Evolutionary conservation across 176 grass and related monocot genomes (phyloP), one percentile per base, ranked within the genome.

Genomic region (Carex littledalei): DNA sequence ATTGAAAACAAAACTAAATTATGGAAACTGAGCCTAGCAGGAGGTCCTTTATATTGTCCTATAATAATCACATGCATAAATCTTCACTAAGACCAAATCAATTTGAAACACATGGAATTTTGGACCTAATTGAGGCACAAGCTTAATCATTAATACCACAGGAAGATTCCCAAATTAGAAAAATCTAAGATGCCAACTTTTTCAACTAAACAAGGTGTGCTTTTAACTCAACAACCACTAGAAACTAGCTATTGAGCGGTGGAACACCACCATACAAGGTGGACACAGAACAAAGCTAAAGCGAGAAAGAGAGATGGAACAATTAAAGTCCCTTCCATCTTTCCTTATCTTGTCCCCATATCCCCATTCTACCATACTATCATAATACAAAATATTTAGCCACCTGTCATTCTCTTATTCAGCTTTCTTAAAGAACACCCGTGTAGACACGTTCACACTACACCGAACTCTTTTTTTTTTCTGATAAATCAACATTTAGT

Each of bases 201-300:
- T 63, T 79, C 81, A 90, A 73, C 66, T 85, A 29, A 84, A 81
- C 87, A 47, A 6, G 68, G 50, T 47, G 73, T 79, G 88, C 85
- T 94, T 94, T 89, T 84, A 92, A 87, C 90, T 87, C 90, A 45
- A 86, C 84, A 86, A 22, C 78, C 89, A 87, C 89, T 91, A 94
- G 39, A 80, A 68, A 84, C 59, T 80, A 34, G 63, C 78, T 18
- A 22, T 63, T 39, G 20, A 58, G 62, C 24, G n/a, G 83, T 87
- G 87, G 80, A 85, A 88, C 65, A 89, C 64, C 78, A 88, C 89
- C 87, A 92, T 84, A 55, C 80, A 79, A 81, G 89, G 89, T 92
- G 90, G 88, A 87, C 31, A 91, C 84, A 88, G 90, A 94, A 91
- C 92, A 92, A 92, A 94, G 80, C 62, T 83, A 67, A 65, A 75